These are phyloP conservation scores for sunflower (Helianthus annuus) DNA, from an alignment of 129 eudicot genomes.

Conservation along the genomic window HanXRQr2.0-SUNRISE NC_035433.2:87700577-87701076, in stretches of 20 bases:
- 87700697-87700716: too few species aligned
- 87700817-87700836: conserved; percentile 44
- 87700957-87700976: conserved; percentile 99
- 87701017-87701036: conserved; percentile 94
- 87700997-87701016: conserved; percentile 87
- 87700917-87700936: conserved; percentile 80
- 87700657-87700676: too few species aligned
- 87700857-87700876: conserved; percentile 92
- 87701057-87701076: conserved; percentile 93
- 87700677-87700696: too few species aligned
- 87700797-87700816: neutral
- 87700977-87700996: conserved; percentile 87
- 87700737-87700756: neutral
- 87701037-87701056: conserved; percentile 97
- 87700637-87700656: too few species aligned
- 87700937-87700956: conserved; percentile 86
- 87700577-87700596: neutral
- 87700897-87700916: conserved; percentile 82
- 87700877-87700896: conserved; percentile 96
- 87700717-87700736: too few species aligned
- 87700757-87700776: neutral
- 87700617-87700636: neutral
- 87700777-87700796: neutral
- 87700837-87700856: conserved; percentile 94
- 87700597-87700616: neutral